Evolutionary conservation across 2,329 filamentous ascomycete species (phyloP).

Genomic region (Fusarium dlaminii): DNA sequence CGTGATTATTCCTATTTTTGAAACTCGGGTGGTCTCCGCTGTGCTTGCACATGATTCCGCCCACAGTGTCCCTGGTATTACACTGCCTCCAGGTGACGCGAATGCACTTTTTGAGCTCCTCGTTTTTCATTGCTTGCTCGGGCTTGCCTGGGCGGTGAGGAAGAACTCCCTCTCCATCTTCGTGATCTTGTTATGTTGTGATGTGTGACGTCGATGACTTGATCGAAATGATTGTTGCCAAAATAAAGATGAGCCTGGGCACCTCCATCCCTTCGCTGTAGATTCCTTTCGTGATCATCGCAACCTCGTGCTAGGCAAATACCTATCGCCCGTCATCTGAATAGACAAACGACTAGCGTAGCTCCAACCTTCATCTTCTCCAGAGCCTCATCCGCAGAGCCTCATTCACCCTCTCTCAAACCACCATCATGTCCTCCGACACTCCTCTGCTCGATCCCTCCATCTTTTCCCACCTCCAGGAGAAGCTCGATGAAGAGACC

Average conservation of each 20-base stretch:
- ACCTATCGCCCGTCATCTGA: not conserved
- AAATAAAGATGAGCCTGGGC: not conserved
- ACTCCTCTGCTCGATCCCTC: constrained; percentile 70
- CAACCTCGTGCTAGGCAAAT: constrained; percentile 3
- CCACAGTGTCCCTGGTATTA: constrained; percentile 55
- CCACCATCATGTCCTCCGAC: constrained; percentile 45
- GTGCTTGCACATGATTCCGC: constrained; percentile 53
- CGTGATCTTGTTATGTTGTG: not conserved
- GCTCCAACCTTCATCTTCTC: constrained; percentile 4
- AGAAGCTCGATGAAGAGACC: constrained; percentile 88
- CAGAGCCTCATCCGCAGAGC: constrained; percentile 33
- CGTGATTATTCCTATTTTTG: constrained; percentile 82
- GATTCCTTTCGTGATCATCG: not conserved
- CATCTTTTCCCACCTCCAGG: constrained; percentile 88
- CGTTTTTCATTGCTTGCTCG: constrained; percentile 53
- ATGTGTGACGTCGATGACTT: accelerated
- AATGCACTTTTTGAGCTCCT: constrained; percentile 42
- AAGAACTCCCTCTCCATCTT: constrained; percentile 55
- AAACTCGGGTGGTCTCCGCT: constrained; percentile 48
- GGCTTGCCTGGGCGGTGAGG: constrained; percentile 53
- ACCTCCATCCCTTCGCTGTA: not conserved
- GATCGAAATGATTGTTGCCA: no score
- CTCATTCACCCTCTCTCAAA: constrained; percentile 17
- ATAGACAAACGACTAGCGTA: constrained; percentile 12
- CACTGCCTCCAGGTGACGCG: constrained; percentile 49